Evolutionary conservation across 139 green algal genomes (phyloP).

Genomic region (Nannochloris sp.): DNA sequence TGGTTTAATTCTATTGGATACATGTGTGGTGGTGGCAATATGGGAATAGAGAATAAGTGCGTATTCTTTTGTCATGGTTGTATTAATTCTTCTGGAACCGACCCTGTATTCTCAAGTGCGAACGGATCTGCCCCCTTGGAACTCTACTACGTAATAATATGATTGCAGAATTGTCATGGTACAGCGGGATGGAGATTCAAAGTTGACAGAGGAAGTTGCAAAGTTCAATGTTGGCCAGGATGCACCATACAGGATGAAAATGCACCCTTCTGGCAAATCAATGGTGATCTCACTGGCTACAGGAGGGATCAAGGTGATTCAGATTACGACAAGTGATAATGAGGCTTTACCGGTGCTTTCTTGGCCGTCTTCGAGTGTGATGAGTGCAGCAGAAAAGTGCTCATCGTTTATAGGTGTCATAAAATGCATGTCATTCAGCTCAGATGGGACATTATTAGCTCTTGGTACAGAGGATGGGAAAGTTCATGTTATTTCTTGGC

Average conservation of each 20-base stretch:
- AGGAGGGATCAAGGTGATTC: slow-evolving; percentile 18
- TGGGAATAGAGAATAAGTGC: slow-evolving; percentile 48
- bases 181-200: neutral
- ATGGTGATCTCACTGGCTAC: slow-evolving; percentile 19
- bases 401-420: slow-evolving; percentile 7
- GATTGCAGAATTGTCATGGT: slow-evolving; percentile 26
- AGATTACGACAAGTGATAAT: slow-evolving; percentile 12
- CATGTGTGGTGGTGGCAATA: slow-evolving; percentile 38
- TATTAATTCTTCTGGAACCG: neutral
- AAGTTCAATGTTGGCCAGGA: slow-evolving; percentile 28
- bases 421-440: slow-evolving; percentile 33
- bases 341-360: neutral
- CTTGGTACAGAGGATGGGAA: slow-evolving; percentile 32
- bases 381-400: neutral
- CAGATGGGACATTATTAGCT: slow-evolving; percentile 25
- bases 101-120: neutral
- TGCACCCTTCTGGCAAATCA: slow-evolving; percentile 19
- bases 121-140: neutral
- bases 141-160: neutral
- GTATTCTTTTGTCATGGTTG: neutral
- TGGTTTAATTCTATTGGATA: slow-evolving; percentile 20
- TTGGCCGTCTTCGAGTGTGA: neutral
- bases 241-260: slow-evolving; percentile 25
- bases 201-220: slow-evolving; percentile 24
- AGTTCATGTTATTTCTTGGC: slow-evolving; percentile 21